Evolutionary conservation across 2,329 filamentous ascomycete species (phyloP).

Genomic region (Claviceps arundinis): DNA sequence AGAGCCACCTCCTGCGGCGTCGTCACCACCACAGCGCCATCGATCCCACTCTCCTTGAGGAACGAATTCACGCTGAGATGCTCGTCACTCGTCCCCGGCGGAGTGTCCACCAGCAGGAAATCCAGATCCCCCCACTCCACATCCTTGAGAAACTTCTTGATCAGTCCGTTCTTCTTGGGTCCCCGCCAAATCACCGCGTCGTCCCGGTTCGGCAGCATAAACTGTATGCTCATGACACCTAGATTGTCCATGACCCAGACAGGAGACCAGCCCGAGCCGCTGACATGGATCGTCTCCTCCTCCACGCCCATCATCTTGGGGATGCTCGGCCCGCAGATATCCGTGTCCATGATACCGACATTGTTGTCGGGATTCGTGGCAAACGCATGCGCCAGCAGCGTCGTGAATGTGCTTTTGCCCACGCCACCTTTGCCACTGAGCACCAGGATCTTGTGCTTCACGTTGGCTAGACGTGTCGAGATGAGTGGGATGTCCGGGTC

Average conservation of each 20-base stretch:
- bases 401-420: slow-evolving; percentile 89
- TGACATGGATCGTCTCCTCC: slow-evolving; percentile 83
- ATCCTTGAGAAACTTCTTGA: slow-evolving; percentile 96
- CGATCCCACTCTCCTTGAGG: slow-evolving; percentile 79
- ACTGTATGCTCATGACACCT: slow-evolving; percentile 94
- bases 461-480: slow-evolving; percentile 62
- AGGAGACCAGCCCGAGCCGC: slow-evolving; percentile 78
- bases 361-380: slow-evolving; percentile 64
- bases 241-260: slow-evolving; percentile 94
- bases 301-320: slow-evolving; percentile 99
- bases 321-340: slow-evolving; percentile 91
- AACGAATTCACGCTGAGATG: slow-evolving; percentile 89
- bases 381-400: slow-evolving; percentile 78
- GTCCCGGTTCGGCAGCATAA: slow-evolving; percentile 88
- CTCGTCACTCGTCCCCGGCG: slow-evolving; percentile 89
- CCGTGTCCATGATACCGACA: slow-evolving; percentile 94
- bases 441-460: slow-evolving; percentile 86
- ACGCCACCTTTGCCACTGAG: slow-evolving; percentile 93
- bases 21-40: slow-evolving; percentile 84
- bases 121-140: slow-evolving; percentile 96
- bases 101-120: slow-evolving; percentile 86
- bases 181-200: slow-evolving; percentile 96
- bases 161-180: slow-evolving; percentile 95
- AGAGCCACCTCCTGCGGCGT: slow-evolving; percentile 91
- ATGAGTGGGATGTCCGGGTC: slow-evolving; percentile 90